Evolutionary conservation across 1,284 basidiomycete genomes (phyloP), one percentile per base, ranked within the genome.

Genomic region (Tetrapyrgos nigripes): DNA sequence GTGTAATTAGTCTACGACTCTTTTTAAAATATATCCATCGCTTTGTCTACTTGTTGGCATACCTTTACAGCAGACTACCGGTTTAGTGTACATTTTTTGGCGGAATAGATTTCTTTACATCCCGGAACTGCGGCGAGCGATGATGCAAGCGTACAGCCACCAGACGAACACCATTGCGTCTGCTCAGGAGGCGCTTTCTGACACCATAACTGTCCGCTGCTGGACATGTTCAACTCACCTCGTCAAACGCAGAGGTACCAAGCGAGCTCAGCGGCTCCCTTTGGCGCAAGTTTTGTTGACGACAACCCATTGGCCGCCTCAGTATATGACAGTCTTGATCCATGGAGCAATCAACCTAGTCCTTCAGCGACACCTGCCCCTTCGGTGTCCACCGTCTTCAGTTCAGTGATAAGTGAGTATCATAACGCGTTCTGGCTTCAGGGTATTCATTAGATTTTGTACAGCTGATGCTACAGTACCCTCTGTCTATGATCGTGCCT

Each of bases 321-420:
- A 3, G 85, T 86, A 11, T 93, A 92, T 70, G 92, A 88, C 64
- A 89, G 88, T 26, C 82, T 93, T 43, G 94, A 96, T 76, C 94
- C 94, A 19, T 96, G 94, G 94, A 92, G 89, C 68, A 80, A 90
- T 58, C 82, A 85, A 8, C 93, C 93, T 2, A 89, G 87, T 59
- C 93, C 93, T 21, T 84, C 88, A 27, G 84, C 87, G 23, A 88
- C 90, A 19, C 81, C 87, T 27, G 68, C 73, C 54, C 78, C 80
- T 55, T 72, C 78, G 33, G 70, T 75, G 33, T 67, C 82, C 35
- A 81, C 86, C 43, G 76, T 83, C 27, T 87, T 91, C 70, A 83
- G 81, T 65, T 83, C 87, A 50, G 88, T 91, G 13, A 88, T 93
- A 70, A 88, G 90, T 89, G 66, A 51, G 73, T 60, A 35, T 50